Base-by-base conservation (phyloP, 495 filamentous ascomycete genomes). In the Chaetomium fimeti region DNA sequence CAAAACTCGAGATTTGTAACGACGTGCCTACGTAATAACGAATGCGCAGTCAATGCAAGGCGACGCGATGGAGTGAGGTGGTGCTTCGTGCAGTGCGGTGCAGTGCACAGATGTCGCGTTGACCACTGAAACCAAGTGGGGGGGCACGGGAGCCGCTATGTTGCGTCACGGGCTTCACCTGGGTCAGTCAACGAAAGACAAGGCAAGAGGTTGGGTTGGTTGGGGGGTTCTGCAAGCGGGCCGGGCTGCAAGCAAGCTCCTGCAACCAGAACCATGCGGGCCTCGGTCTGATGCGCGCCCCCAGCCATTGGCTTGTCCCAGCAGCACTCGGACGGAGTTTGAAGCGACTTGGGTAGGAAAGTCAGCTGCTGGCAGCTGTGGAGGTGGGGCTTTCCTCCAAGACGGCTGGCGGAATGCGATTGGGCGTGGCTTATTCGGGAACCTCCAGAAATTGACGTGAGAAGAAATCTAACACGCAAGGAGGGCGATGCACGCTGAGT, bases 401-500 rank as follows among this genome's bases (percentile, higher is more conserved):
- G 24, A 29, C 65, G 57, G 66, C 55, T 48, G 29, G 36, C 24
- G 22, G 55, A 18, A 20, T 52, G 60, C 51, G 56, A 69, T 69
- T 72, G 66, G 68, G 29, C 59, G 49, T 71, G 66, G 72, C 72
- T 70, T 75, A 75, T 74, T 74, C 66, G 71, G 69, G 66, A 62
- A 68, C 66, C 52, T 62, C 72, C 63, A 68, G 58, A 73, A 75
- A 72, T 73, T 74, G 68, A 69, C 72, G 69, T 72, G 69, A 72
- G 68, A 70, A 74, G 71, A 75, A 75, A 74, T 74, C 73, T 69
- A 52, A 72, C 69, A 65, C 63, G 57, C 64, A 65, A 61, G 57
- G 38, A 29, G 48, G 56, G 54, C 24, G 13, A 53, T 45, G 22
- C 60, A 51, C 57, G 48, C 52, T 22, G 52, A 22, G 11, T n/a